Conservation (phyloP, 805 yeast genomes). For the Candida nitratophila region DNA sequence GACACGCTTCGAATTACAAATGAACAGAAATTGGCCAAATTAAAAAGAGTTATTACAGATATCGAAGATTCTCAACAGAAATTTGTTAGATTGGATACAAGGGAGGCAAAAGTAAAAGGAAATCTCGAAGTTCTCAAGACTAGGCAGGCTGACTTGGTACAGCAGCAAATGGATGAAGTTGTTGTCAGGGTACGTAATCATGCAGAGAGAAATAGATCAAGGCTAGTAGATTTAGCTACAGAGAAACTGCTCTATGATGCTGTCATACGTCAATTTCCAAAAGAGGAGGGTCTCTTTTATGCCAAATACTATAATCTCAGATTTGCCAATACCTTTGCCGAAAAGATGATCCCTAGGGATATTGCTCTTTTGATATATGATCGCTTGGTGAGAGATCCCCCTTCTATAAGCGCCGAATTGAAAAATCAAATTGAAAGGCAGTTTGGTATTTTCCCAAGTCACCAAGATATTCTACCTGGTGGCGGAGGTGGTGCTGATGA, state of each 20-base stretch:
- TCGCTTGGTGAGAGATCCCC: too few relatives aligned
- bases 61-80: not conserved
- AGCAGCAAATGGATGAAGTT: not conserved
- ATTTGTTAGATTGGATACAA: not conserved
- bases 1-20: not conserved
- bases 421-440: too few relatives aligned
- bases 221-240: too few relatives aligned
- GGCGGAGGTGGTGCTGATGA: too few relatives aligned
- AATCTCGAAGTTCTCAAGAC: too few relatives aligned
- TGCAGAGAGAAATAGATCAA: not conserved
- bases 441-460: too few relatives aligned
- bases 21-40: not conserved
- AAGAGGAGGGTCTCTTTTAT: not conserved
- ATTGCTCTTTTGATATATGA: too few relatives aligned
- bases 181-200: not conserved
- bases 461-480: too few relatives aligned
- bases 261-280: not conserved
- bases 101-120: not conserved
- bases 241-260: not conserved
- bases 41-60: not conserved
- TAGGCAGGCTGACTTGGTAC: too few relatives aligned
- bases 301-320: not conserved
- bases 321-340: slow-evolving; percentile 16
- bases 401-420: too few relatives aligned
- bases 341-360: slow-evolving; percentile 20